These are phyloP conservation scores for Vigna hirtella DNA, from an alignment of 306 rosid genomes.

Conservation along the genomic window DNA sequence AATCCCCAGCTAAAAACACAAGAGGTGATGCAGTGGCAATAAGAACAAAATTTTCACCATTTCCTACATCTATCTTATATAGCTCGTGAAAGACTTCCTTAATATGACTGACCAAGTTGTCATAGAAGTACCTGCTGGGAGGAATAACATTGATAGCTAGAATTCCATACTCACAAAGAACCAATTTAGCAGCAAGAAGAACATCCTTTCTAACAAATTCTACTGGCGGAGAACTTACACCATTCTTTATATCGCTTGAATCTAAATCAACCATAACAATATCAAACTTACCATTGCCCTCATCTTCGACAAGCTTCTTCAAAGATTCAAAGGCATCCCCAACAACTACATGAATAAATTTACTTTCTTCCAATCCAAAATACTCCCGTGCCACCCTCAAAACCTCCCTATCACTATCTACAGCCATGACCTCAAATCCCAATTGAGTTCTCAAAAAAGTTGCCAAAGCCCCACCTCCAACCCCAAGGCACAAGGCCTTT, in stretches of 20 bases:
- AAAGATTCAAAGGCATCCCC: constrained; percentile 66
- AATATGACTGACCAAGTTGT: constrained; percentile 52
- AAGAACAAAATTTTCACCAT: constrained; percentile 79
- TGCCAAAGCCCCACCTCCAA: constrained; percentile 90
- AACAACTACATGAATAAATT: constrained; percentile 49
- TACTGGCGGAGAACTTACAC: constrained; percentile 69
- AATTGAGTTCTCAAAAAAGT: constrained; percentile 63
- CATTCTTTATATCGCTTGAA: constrained; percentile 59
- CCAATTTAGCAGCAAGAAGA: constrained; percentile 60
- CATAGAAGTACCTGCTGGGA: constrained; percentile 57
- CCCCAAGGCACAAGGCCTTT: constrained; percentile 83
- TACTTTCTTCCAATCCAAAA: constrained; percentile 68
- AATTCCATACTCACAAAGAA: constrained; percentile 72
- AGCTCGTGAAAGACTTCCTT: constrained; percentile 62
- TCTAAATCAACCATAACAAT: constrained; percentile 81
- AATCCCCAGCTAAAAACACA: constrained; percentile 40
- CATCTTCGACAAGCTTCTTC: constrained; percentile 50
- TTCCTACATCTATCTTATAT: constrained; percentile 74
- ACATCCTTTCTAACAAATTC: constrained; percentile 65
- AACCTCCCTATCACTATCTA: constrained; percentile 73
- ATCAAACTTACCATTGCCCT: constrained; percentile 51
- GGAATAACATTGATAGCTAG: constrained; percentile 74
- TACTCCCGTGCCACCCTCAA: constrained; percentile 63
- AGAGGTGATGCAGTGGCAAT: constrained; percentile 56
- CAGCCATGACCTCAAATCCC: constrained; percentile 73